Conservation (phyloP, 2,329 filamentous ascomycete genomes). For the Pseudonectria buxi region DNA sequence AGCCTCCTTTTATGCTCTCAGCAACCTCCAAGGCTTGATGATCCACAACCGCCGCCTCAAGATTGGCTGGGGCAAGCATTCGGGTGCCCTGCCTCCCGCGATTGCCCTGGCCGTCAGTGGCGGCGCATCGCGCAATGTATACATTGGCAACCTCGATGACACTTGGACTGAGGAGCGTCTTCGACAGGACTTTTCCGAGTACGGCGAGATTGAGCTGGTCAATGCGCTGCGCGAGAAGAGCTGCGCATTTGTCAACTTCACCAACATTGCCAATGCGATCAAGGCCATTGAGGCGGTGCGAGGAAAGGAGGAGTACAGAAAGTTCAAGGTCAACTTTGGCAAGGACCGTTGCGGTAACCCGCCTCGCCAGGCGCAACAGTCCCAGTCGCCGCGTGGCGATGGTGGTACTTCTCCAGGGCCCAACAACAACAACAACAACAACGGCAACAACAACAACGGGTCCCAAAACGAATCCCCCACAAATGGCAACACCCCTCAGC, state of each 20-base stretch:
- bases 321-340: constrained; percentile 99
- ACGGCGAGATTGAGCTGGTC: constrained; percentile 94
- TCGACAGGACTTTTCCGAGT: constrained; percentile 94
- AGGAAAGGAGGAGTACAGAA: constrained; percentile 90
- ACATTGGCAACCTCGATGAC: constrained; percentile 95
- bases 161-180: constrained; percentile 95
- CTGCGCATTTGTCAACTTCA: constrained; percentile 99
- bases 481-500: constrained; percentile 49
- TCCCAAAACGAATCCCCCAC: constrained; percentile 53
- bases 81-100: constrained; percentile 87
- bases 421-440: too few species aligned
- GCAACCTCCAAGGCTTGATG: constrained; percentile 96
- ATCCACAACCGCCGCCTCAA: constrained; percentile 97
- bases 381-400: constrained; percentile 61
- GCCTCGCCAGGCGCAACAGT: constrained; percentile 73
- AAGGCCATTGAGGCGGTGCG: constrained; percentile 97
- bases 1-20: constrained; percentile 94
- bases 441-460: too few species aligned
- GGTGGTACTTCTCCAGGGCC: constrained; percentile 50
- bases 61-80: constrained; percentile 99
- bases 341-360: constrained; percentile 98
- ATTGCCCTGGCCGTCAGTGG: constrained; percentile 95
- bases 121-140: constrained; percentile 96
- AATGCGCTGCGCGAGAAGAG: constrained; percentile 97
- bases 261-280: constrained; percentile 98